These are phyloP conservation scores for Trichoderma harzianum DNA, from an alignment of 2,329 filamentous ascomycete species.

Conservation along the genomic window DNA sequence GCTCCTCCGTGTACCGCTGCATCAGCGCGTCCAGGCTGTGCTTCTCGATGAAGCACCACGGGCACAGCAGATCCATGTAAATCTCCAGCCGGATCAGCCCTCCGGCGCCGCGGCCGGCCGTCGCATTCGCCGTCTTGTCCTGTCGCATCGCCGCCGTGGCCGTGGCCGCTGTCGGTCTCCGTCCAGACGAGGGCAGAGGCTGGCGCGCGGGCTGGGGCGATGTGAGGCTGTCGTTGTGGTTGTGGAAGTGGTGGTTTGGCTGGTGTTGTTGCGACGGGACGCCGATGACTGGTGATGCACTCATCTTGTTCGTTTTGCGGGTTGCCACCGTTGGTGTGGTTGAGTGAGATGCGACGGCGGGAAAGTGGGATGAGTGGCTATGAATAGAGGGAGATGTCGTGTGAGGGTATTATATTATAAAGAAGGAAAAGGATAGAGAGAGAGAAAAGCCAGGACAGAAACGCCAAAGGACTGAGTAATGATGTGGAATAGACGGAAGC, in stretches of 20 bases:
- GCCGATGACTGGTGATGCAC: not conserved
- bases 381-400: not conserved
- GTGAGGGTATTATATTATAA: not conserved
- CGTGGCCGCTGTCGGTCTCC: not conserved
- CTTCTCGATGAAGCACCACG: constrained; percentile 51
- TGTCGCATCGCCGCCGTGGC: not conserved
- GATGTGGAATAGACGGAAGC: not conserved
- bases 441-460: not conserved
- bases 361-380: not conserved
- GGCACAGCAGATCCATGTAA: constrained; percentile 49
- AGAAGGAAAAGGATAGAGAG: not conserved
- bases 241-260: not conserved
- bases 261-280: not conserved
- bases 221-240: not conserved
- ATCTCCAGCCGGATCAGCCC: constrained; percentile 37
- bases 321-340: not conserved
- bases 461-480: not conserved
- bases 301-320: not conserved
- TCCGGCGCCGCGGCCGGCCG: not conserved
- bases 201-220: not conserved
- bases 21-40: constrained; percentile 46
- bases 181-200: not conserved
- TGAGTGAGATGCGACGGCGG: not conserved
- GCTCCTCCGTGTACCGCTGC: constrained; percentile 34
- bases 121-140: not conserved